Percentiles rank a stretch among this genome's conserved stretches.
Conservation (phyloP, 2,329 filamentous ascomycete genomes). For the Aspergillus sp. region DNA sequence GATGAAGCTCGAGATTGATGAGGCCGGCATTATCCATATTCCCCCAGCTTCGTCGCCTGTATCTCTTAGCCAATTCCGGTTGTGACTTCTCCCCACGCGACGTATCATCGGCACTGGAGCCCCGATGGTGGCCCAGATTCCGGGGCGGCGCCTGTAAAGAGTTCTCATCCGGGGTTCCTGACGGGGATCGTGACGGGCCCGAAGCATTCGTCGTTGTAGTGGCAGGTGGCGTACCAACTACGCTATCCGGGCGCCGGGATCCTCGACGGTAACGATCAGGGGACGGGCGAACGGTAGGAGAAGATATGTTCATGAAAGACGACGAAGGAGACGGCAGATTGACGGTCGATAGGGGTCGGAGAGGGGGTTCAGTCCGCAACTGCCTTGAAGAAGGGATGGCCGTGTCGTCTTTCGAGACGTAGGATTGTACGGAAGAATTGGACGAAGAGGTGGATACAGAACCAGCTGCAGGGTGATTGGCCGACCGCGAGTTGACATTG, state of each 20-base stretch:
- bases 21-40: slow-evolving; percentile 54
- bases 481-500: slow-evolving; percentile 34
- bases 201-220: slow-evolving; percentile 4
- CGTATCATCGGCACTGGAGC: slow-evolving; percentile 68
- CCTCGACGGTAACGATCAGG: slow-evolving; percentile 82
- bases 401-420: slow-evolving; percentile 52
- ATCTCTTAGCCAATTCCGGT: slow-evolving; percentile 71
- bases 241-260: slow-evolving; percentile 56
- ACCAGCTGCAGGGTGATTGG: slow-evolving; percentile 50
- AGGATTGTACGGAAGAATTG: slow-evolving; percentile 46
- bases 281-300: slow-evolving; percentile 64
- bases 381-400: slow-evolving; percentile 42
- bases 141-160: slow-evolving; percentile 34
- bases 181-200: slow-evolving; percentile 4
- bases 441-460: slow-evolving; percentile 56
- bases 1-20: slow-evolving; percentile 34
- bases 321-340: slow-evolving; percentile 53
- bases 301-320: slow-evolving; percentile 49
- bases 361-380: slow-evolving; percentile 34
- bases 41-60: slow-evolving; percentile 80
- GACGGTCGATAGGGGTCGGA: slow-evolving; percentile 48
- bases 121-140: slow-evolving; percentile 55
- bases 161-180: slow-evolving; percentile 40
- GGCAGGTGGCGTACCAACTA: slow-evolving; percentile 18
- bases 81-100: slow-evolving; percentile 52